phyloP scores from a whole-genome alignment of 805 yeast genomes.

The Schwanniomyces pseudopolymorphus region DNA sequence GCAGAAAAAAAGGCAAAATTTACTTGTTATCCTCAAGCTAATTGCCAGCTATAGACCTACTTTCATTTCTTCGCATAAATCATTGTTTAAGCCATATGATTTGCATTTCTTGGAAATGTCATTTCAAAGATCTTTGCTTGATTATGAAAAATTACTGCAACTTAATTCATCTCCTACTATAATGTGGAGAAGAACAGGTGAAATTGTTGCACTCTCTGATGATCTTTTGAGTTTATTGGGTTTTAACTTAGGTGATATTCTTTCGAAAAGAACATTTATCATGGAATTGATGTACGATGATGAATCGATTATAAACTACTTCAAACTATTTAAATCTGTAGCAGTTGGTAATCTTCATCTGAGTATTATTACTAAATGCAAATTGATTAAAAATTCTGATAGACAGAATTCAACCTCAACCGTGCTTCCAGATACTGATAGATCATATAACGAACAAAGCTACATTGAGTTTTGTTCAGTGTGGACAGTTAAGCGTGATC shows the following conservation, averaged over 20 bases:
- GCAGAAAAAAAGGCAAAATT: conserved; percentile 28
- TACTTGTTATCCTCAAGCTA: conserved; percentile 49
- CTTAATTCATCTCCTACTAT: conserved; percentile 76
- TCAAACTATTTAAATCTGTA: conserved; percentile 65
- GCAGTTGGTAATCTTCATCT: conserved; percentile 68
- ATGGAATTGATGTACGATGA: conserved; percentile 80
- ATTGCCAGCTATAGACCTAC: conserved; percentile 72
- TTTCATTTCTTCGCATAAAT: conserved; percentile 73
- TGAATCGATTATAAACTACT: conserved; percentile 68
- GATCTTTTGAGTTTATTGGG: conserved; percentile 73
- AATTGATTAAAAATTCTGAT: conserved; percentile 33
- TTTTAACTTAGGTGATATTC: conserved; percentile 54
- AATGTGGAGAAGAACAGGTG: conserved; percentile 86
- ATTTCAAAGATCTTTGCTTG: conserved; percentile 42
- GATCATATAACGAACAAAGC: conserved; percentile 20
- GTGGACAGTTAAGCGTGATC: conserved; percentile 83
- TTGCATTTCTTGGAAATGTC: conserved; percentile 51
- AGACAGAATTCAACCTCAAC: conserved; percentile 10
- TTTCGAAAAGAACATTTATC: conserved; percentile 62
- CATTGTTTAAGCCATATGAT: conserved; percentile 66
- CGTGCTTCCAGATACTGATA: conserved; percentile 10
- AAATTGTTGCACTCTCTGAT: conserved; percentile 74
- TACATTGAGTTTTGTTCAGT: conserved; percentile 69
- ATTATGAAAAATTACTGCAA: conserved; percentile 44
- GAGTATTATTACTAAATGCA: conserved; percentile 51